These are phyloP conservation scores for Botrytis aclada DNA, from an alignment of 2,329 filamentous ascomycete genomes.

Conservation along the genomic window DNA sequence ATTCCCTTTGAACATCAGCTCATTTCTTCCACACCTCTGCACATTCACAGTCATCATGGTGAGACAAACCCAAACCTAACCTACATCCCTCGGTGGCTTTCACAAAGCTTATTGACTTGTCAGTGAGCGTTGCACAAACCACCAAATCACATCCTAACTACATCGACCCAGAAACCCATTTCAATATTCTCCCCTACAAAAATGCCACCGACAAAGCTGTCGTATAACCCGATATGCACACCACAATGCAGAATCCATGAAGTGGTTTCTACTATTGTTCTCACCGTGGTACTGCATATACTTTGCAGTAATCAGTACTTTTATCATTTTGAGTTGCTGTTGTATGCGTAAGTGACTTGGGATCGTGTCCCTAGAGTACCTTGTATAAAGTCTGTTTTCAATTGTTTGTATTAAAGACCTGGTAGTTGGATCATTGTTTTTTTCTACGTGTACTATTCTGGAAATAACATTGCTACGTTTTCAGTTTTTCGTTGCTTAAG, in stretches of 20 bases:
- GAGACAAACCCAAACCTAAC: neutral
- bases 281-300: slow-evolving; percentile 13
- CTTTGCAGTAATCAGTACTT: slow-evolving; percentile 12
- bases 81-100: neutral
- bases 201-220: slow-evolving; percentile 13
- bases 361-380: neutral
- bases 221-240: slow-evolving; percentile 18
- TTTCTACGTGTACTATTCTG: neutral
- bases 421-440: neutral
- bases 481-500: neutral
- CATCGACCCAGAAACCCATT: slow-evolving; percentile 5
- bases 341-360: neutral
- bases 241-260: slow-evolving; percentile 9
- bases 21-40: neutral
- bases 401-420: neutral
- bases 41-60: neutral
- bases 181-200: slow-evolving; percentile 1
- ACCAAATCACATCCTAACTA: neutral
- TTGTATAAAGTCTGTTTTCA: neutral
- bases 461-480: neutral
- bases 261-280: slow-evolving; percentile 1
- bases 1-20: neutral
- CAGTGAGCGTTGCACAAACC: neutral
- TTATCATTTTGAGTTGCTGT: neutral
- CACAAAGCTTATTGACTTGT: neutral